Percentiles rank a stretch among this genome's conserved stretches.
Conservation (phyloP, 1,284 basidiomycete species). For the Phylloporus sp. region DNA sequence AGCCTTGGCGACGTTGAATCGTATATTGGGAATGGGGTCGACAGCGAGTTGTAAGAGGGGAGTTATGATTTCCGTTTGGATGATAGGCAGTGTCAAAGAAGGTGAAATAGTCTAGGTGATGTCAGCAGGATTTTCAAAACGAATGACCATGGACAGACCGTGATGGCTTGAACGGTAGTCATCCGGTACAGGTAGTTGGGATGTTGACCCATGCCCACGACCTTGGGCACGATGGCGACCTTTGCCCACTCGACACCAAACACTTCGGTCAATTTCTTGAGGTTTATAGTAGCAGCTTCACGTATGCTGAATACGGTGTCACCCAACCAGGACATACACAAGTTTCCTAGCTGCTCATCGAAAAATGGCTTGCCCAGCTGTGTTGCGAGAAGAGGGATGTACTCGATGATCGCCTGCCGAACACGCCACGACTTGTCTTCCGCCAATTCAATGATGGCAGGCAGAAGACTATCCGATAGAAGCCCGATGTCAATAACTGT, state of each 20-base stretch:
- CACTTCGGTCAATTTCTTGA: slow-evolving; percentile 97
- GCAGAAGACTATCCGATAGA: slow-evolving; percentile 93
- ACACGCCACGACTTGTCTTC: slow-evolving; percentile 99
- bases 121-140: slow-evolving; percentile 11
- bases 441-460: slow-evolving; percentile 97
- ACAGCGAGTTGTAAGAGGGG: slow-evolving; percentile 84
- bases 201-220: slow-evolving; percentile 96
- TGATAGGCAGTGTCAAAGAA: slow-evolving; percentile 86
- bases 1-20: slow-evolving; percentile 98
- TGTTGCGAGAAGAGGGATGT: slow-evolving; percentile 93
- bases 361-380: slow-evolving; percentile 98
- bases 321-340: slow-evolving; percentile 99
- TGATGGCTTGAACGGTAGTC: slow-evolving; percentile 99
- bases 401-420: slow-evolving; percentile 99
- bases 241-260: slow-evolving; percentile 99
- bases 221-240: slow-evolving; percentile 94
- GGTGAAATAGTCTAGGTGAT: slow-evolving; percentile 86
- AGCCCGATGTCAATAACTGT: slow-evolving; percentile 97
- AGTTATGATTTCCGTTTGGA: slow-evolving; percentile 86
- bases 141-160: slow-evolving; percentile 57
- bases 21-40: slow-evolving; percentile 98
- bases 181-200: slow-evolving; percentile 98
- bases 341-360: slow-evolving; percentile 94
- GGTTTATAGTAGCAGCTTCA: slow-evolving; percentile 95
- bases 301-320: slow-evolving; percentile 99